Base-by-base conservation (phyloP, 169 alveolate genomes). In the Fabrea salina region DNA sequence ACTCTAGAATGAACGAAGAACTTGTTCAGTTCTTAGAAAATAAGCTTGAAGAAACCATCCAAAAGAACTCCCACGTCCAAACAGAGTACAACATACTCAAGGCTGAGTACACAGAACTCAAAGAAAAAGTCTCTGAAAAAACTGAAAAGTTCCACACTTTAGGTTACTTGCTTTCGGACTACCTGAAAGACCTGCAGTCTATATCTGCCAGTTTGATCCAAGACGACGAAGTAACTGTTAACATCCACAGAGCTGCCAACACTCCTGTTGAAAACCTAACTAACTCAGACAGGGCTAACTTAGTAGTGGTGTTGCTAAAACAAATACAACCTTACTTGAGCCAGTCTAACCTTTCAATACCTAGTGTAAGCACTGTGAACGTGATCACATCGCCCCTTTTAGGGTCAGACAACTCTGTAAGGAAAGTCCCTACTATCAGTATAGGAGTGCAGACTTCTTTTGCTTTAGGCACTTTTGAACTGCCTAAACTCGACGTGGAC, bases 401-500 rank as follows among this genome's bases (percentile, higher is more conserved):
- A 3, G 30, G 19, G 19, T 27, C n/a, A 22, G 67, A 56, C 11
- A 56, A 56, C 27, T 11, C 30, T n/a, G 11, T n/a, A n/a, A 56
- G 30, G 30, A 56, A 56, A n/a, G 27, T n/a, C n/a, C 67, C 67
- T n/a, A 19, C 67, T 1, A 25, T 56, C 0, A 56, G 67, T 56
- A 25, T 56, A 19, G 67, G 37, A n/a, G 67, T 56, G n/a, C 67
- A 56, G 30, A 56, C 67, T 56, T 56, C 67, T 56, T 56, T 56
- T 56, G 67, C 67, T 0, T 25, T 56, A 0, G 67, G 67, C 2
- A 56, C 67, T 56, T 56, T 56, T 56, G 67, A 56, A 25, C 33
- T 56, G 1, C 67, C 67, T 56, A 56, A 56, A 56, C 33, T 56
- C 13, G 67, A 56, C 11, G 33, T 56, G n/a, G 67, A 56, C 33